Conservation (phyloP, 768 basidiomycete species). For the Fomitopsis serialis region DNA sequence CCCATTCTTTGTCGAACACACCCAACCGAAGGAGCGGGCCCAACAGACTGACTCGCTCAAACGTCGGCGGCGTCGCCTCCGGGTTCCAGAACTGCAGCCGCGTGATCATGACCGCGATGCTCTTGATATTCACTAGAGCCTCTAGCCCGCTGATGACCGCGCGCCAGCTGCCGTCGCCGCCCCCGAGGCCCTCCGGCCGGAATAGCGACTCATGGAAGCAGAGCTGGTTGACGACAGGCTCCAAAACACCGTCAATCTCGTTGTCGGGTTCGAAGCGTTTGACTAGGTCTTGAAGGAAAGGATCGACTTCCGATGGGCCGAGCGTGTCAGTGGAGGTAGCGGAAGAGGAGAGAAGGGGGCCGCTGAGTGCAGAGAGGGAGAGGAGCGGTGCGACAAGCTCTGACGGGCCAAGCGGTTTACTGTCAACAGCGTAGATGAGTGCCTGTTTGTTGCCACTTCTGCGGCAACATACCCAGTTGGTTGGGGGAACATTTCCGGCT, state of each 20-base stretch:
- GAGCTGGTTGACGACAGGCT: slow-evolving; percentile 58
- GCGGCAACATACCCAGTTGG: slow-evolving; percentile 55
- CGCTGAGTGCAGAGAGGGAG: slow-evolving; percentile 61
- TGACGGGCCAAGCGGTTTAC: slow-evolving; percentile 65
- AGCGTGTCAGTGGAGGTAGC: slow-evolving; percentile 46
- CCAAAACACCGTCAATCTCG: slow-evolving; percentile 76
- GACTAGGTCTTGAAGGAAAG: slow-evolving; percentile 80
- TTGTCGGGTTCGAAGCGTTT: slow-evolving; percentile 74
- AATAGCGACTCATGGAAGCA: slow-evolving; percentile 62
- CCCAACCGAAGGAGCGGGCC: slow-evolving; percentile 83
- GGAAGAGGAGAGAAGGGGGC: slow-evolving; percentile 53
- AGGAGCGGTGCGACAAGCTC: slow-evolving; percentile 85
- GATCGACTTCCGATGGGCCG: slow-evolving; percentile 62
- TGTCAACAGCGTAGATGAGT: slow-evolving; percentile 22
- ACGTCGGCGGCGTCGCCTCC: slow-evolving; percentile 48
- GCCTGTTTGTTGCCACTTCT: background rate
- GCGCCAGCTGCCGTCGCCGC: slow-evolving; percentile 81
- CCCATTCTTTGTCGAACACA: slow-evolving; percentile 88
- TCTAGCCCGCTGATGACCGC: slow-evolving; percentile 78
- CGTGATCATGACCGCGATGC: slow-evolving; percentile 78
- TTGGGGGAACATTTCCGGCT: slow-evolving; percentile 93
- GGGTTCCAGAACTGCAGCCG: slow-evolving; percentile 74
- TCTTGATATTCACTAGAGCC: slow-evolving; percentile 74
- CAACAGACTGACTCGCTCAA: slow-evolving; percentile 66
- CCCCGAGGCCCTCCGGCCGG: slow-evolving; percentile 63